These are phyloP conservation scores for Pseudozyma flocculosa DNA, from an alignment of 1,284 basidiomycete genomes.

Conservation along the genomic window DNA sequence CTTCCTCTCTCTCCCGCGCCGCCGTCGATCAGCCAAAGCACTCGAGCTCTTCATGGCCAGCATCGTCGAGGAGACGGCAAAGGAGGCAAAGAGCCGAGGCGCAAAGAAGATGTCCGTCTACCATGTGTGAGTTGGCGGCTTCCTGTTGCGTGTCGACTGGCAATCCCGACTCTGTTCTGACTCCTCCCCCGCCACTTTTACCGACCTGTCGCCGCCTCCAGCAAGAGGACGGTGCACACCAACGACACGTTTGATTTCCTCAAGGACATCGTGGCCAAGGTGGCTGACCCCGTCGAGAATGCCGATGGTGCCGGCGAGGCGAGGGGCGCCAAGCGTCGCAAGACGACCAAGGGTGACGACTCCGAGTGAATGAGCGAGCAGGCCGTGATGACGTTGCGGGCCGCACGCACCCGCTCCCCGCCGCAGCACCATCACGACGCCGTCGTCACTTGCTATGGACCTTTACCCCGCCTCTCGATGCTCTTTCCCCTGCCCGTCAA, in stretches of 20 bases:
- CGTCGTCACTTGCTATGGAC: too few species aligned
- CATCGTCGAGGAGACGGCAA: slow-evolving; percentile 79
- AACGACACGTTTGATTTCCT: slow-evolving; percentile 92
- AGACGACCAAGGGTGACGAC: slow-evolving; percentile 24
- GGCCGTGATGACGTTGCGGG: too few species aligned
- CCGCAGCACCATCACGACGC: too few species aligned
- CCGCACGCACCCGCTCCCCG: too few species aligned
- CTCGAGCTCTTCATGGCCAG: slow-evolving; percentile 88
- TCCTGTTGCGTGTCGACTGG: too few species aligned
- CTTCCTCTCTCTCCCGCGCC: too few species aligned
- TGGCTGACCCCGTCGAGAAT: slow-evolving; percentile 75
- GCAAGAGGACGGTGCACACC: slow-evolving; percentile 88
- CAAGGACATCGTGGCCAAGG: slow-evolving; percentile 85
- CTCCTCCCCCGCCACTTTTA: slow-evolving; percentile 1
- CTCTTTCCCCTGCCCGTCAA: too few species aligned
- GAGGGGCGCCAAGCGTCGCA: slow-evolving; percentile 37
- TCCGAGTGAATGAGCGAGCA: slow-evolving; percentile 25
- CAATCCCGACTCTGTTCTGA: too few species aligned
- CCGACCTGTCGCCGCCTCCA: slow-evolving; percentile 58
- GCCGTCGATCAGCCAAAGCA: slow-evolving; percentile 89
- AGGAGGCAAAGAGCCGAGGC: slow-evolving; percentile 76
- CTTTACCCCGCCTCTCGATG: too few species aligned
- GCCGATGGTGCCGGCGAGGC: slow-evolving; percentile 16
- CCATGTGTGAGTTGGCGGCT: slow-evolving; percentile 73
- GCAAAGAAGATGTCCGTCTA: slow-evolving; percentile 89